Evolutionary conservation across 441 rosid species (phyloP).

Genomic region (Adansonia rubrostipa): DNA sequence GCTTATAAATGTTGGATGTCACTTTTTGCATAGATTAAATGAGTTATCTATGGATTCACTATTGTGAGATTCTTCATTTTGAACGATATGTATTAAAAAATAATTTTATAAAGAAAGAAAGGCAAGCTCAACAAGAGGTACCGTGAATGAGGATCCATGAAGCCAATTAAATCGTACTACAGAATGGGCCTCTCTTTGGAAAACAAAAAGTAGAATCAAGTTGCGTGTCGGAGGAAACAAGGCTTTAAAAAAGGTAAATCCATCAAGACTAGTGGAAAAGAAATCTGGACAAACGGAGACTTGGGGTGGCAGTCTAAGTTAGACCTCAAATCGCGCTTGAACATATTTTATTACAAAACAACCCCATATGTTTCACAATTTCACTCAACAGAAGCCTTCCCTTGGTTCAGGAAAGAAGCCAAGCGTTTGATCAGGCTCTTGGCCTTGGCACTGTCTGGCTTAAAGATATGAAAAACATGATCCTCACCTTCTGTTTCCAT

Average conservation of each 20-base stretch:
- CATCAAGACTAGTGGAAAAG: background rate
- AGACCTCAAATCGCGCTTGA: background rate
- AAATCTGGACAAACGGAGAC: background rate
- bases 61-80: background rate
- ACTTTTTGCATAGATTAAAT: no score
- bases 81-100: background rate
- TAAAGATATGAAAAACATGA: slow-evolving; percentile 76
- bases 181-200: background rate
- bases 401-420: slow-evolving; percentile 57
- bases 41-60: no score
- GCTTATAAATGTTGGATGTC: no score
- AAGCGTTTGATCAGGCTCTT: slow-evolving; percentile 42
- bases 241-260: background rate
- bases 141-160: background rate
- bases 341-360: background rate
- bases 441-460: slow-evolving; percentile 56
- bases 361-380: background rate
- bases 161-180: background rate
- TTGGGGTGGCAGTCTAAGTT: background rate
- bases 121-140: background rate
- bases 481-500: slow-evolving; percentile 58
- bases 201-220: background rate
- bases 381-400: slow-evolving; percentile 18
- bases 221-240: background rate
- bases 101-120: no score